These are phyloP conservation scores for Alternaria ethzedia DNA, from an alignment of 2,329 filamentous ascomycete species.

Conservation along the genomic window DNA sequence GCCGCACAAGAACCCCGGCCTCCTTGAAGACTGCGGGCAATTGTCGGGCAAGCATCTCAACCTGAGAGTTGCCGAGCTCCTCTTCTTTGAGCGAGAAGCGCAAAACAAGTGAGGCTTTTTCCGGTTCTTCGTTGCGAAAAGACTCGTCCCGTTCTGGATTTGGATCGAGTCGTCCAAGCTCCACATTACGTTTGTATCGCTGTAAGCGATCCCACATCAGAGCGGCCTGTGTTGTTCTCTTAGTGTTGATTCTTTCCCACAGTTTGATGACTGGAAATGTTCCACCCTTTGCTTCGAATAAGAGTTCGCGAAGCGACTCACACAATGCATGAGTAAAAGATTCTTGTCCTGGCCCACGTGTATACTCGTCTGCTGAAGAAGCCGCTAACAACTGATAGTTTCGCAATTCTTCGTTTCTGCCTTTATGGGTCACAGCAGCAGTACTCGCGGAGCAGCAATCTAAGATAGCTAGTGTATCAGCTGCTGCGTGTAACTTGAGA, in stretches of 20 bases:
- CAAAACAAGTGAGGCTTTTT: slow-evolving; percentile 1
- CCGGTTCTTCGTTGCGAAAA: background rate
- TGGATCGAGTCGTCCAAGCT: background rate
- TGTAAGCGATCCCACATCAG: slow-evolving; percentile 1
- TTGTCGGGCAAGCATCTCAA: slow-evolving; percentile 17
- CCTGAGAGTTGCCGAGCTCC: slow-evolving; percentile 5
- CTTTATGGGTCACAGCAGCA: slow-evolving; percentile 18
- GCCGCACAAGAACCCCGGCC: slow-evolving; percentile 14
- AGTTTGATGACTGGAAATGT: background rate
- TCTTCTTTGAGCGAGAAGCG: slow-evolving; percentile 9
- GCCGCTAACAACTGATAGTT: slow-evolving; percentile 14
- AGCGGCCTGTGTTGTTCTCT: background rate
- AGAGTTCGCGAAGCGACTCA: background rate
- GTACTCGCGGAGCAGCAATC: slow-evolving; percentile 42
- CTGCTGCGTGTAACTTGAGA: background rate
- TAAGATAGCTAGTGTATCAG: slow-evolving; percentile 37
- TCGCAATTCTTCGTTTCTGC: background rate
- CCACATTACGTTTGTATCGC: background rate
- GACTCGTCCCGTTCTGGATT: background rate
- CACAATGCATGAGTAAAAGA: background rate
- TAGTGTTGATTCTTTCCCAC: background rate
- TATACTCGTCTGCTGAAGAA: background rate
- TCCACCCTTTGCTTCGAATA: background rate
- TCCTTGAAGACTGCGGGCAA: slow-evolving; percentile 11
- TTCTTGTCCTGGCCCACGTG: background rate